Evolutionary conservation across 2,329 filamentous ascomycete species (phyloP), one percentile per base, ranked within the genome.

Genomic region (Cercospora citrullina): DNA sequence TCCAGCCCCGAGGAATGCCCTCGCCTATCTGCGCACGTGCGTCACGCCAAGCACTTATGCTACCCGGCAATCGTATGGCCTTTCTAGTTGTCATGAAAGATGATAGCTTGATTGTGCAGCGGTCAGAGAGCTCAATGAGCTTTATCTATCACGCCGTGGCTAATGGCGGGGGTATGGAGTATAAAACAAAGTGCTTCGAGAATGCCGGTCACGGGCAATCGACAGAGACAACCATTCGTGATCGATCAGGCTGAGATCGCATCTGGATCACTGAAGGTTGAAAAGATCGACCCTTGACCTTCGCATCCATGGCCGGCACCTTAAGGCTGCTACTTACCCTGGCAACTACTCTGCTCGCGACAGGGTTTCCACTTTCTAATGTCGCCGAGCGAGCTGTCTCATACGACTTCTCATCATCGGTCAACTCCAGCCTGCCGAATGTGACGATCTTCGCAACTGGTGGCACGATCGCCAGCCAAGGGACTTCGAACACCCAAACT

Each of bases 401-500:
- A 3, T 68, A 68, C 48, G 69, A 72, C 51, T 48, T 72, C 3
- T 55, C 65, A 5, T 68, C 71, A 10, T 64, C 70, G 31, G 73
- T 80, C 66, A 84, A 84, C 66, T 77, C 79, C n/a, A 81, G 78
- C 36, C 80, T 87, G 0, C 85, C 85, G 9, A 87, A 87, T 72
- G 79, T 88, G 62, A 87, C 85, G 67, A 85, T 87, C 69, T 86
- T 85, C 70, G 83, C 83, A 5, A 87, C 84, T 5, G 86, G 86
- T 16, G 87, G 87, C 39, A 89, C 87, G 9, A 89, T 89, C 59
- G 87, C 87, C 14, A 85, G 85, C 1, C 81, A 82, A 67, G 84
- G 82, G 0, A 76, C 75, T n/a, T 82, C 80, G 42, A 81, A 81
- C 26, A 82, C 81, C 18, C 82, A 85, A 69, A 90, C 80, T 26